These are phyloP conservation scores for Coccomyxa subellipsoidea DNA, from an alignment of 163 green algal species.

Conservation along the genomic window DNA sequence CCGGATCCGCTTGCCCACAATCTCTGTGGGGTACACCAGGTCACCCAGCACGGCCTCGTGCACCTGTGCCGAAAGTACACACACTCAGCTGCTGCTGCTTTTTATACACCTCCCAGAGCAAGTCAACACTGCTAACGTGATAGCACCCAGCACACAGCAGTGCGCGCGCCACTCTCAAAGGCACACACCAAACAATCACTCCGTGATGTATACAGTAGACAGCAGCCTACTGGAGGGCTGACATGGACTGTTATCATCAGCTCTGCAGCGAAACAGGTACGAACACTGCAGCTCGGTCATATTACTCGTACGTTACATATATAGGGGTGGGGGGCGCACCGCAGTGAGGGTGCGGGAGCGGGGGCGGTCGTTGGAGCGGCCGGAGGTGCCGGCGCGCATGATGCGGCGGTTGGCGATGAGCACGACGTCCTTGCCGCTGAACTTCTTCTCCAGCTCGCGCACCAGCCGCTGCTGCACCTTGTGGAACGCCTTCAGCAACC, in stretches of 20 bases:
- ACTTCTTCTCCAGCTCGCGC: slow-evolving; percentile 99
- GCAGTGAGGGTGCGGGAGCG: slow-evolving; percentile 91
- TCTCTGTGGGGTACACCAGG: slow-evolving; percentile 98
- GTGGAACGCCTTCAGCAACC: slow-evolving; percentile 96
- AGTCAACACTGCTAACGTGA: no score
- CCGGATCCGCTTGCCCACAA: slow-evolving; percentile 97
- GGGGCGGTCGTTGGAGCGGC: slow-evolving; percentile 66
- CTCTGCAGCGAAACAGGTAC: no score
- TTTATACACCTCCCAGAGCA: background rate
- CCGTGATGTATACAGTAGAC: no score
- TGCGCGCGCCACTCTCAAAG: no score
- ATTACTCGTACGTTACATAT: no score
- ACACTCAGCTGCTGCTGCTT: no score
- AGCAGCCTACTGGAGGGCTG: no score
- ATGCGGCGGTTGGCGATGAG: slow-evolving; percentile 94
- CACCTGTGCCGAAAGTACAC: slow-evolving; percentile 48
- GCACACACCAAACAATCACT: no score
- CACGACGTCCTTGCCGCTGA: slow-evolving; percentile 96
- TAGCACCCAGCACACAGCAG: no score
- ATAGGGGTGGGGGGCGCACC: slow-evolving; percentile 43
- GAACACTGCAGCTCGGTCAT: no score
- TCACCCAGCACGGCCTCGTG: slow-evolving; percentile 91
- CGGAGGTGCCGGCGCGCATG: slow-evolving; percentile 75
- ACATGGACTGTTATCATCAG: no score
- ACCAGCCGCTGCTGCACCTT: slow-evolving; percentile 97